Evolutionary conservation across 163 green algal species (phyloP).

Genomic region (Chloromonas sp.): DNA sequence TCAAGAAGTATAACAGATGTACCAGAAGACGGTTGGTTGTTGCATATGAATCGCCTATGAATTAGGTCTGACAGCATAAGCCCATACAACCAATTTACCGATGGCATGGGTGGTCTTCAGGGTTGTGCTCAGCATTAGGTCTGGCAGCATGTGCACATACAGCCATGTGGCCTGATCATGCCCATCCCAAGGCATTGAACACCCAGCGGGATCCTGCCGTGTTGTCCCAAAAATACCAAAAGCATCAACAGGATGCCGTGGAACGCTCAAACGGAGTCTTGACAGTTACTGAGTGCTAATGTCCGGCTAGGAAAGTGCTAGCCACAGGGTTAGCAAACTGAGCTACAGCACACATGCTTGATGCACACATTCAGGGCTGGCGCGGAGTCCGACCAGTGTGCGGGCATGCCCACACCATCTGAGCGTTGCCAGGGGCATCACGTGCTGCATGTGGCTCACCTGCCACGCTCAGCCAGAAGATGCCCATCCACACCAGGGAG

Average conservation of each 20-base stretch:
- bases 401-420: too few species aligned
- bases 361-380: background rate
- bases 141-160: too few species aligned
- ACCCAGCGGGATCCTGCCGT: too few species aligned
- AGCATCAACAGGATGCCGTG: too few species aligned
- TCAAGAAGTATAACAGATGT: background rate
- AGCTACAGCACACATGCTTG: slow-evolving; percentile 5
- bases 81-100: background rate
- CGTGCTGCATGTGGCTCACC: background rate
- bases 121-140: too few species aligned
- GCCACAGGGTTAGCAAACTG: background rate
- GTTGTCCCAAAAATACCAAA: too few species aligned
- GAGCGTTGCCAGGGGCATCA: too few species aligned
- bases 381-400: background rate
- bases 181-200: too few species aligned
- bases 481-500: slow-evolving; percentile 46
- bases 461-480: slow-evolving; percentile 48
- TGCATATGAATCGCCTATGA: background rate
- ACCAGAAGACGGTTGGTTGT: background rate
- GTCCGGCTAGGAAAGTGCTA: too few species aligned
- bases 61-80: background rate
- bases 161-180: too few species aligned
- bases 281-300: too few species aligned
- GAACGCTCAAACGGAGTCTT: too few species aligned
- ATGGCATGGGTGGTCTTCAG: slow-evolving; percentile 7